Conservation (phyloP, 352 stramenopile genomes). For the Phytophthora uliginosa region DNA sequence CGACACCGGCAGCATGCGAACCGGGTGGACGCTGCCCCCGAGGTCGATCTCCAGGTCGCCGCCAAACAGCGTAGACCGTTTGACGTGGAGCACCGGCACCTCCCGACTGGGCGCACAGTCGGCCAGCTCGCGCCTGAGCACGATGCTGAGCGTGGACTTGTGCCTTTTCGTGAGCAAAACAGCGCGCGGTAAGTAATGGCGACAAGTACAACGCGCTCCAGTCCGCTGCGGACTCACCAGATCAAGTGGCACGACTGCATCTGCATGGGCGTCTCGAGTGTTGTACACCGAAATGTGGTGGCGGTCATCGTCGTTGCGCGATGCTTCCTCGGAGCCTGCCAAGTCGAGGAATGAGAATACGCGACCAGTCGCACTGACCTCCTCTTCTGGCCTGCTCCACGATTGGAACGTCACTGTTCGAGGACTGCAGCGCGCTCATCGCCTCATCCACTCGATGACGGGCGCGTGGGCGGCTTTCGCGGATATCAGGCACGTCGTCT, state of each 20-base stretch:
- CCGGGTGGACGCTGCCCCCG: slow-evolving; percentile 23
- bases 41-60: slow-evolving; percentile 44
- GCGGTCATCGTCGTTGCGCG: slow-evolving; percentile 20
- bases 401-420: slow-evolving; percentile 15
- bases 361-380: slow-evolving; percentile 25
- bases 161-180: slow-evolving; percentile 22
- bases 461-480: background rate
- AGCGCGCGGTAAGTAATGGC: slow-evolving; percentile 1
- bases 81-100: slow-evolving; percentile 35
- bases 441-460: background rate
- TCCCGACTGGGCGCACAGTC: slow-evolving; percentile 38
- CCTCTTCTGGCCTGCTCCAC: slow-evolving; percentile 25
- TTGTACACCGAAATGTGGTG: slow-evolving; percentile 33
- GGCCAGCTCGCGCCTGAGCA: slow-evolving; percentile 33
- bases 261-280: slow-evolving; percentile 41
- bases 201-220: background rate
- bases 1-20: slow-evolving; percentile 44
- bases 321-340: slow-evolving; percentile 5
- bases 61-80: slow-evolving; percentile 23
- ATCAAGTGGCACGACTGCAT: slow-evolving; percentile 43
- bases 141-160: slow-evolving; percentile 37
- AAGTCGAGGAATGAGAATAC: slow-evolving; percentile 33
- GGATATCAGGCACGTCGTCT: background rate
- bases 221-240: slow-evolving; percentile 27
- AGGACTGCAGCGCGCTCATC: background rate